Percentiles rank a stretch among this genome's conserved stretches.
These are phyloP conservation scores for Chytridium lagenaria DNA, from an alignment of 371 early-diverging fungal genomes.

Conservation along the genomic window DNA sequence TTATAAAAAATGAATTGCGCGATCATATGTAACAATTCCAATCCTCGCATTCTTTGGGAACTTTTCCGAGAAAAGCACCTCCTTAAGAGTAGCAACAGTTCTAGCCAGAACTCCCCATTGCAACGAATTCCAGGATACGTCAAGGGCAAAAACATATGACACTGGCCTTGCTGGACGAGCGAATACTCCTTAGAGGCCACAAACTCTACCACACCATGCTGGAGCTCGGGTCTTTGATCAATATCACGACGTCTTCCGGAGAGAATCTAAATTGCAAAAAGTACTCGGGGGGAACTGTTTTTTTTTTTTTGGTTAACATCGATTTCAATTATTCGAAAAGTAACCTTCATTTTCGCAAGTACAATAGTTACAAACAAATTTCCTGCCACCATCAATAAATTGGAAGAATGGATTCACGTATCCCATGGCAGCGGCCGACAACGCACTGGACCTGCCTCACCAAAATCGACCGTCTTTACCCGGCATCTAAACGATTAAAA, in stretches of 20 bases:
- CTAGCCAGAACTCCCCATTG: constrained; percentile 80
- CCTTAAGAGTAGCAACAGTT: constrained; percentile 69
- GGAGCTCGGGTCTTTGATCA: constrained; percentile 90
- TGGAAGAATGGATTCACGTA: constrained; percentile 91
- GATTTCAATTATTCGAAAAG: constrained; percentile 24
- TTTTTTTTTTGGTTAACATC: neutral
- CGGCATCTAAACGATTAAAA: constrained; percentile 56
- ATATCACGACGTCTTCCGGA: constrained; percentile 83
- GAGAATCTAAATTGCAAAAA: constrained; percentile 94
- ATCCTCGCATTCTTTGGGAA: constrained; percentile 67
- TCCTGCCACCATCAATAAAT: constrained; percentile 88
- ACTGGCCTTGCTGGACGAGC: constrained; percentile 70
- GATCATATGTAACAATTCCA: constrained; percentile 91
- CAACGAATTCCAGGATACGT: constrained; percentile 86
- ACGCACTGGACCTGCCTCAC: constrained; percentile 87
- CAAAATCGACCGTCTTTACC: constrained; percentile 89
- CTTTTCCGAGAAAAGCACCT: constrained; percentile 69
- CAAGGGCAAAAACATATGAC: constrained; percentile 88
- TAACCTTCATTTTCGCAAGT: constrained; percentile 79
- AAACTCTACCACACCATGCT: constrained; percentile 88
- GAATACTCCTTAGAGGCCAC: constrained; percentile 74
- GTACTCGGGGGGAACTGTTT: constrained; percentile 79
- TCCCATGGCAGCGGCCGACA: constrained; percentile 91
- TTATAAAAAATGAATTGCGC: constrained; percentile 95
- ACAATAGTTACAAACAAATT: constrained; percentile 93